A percentile compares a stretch with the other conserved stretches of the same genome.
These are phyloP conservation scores for Daedaleopsis nitida DNA, from an alignment of 768 basidiomycete genomes.

Conservation along the genomic window DNA sequence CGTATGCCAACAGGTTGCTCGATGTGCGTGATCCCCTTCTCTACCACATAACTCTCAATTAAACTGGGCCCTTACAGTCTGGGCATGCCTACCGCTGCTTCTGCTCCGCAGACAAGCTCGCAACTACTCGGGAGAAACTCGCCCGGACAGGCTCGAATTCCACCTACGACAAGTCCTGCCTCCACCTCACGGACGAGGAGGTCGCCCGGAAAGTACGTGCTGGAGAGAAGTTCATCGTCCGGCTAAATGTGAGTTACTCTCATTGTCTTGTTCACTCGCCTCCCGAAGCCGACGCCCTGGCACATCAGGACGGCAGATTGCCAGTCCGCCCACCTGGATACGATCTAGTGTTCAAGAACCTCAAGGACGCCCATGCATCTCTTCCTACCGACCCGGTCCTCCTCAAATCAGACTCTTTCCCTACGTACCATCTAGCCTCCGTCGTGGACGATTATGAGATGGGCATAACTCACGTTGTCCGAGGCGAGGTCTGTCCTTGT, in stretches of 20 bases:
- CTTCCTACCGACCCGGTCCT: slow-evolving; percentile 88
- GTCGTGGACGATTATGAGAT: slow-evolving; percentile 96
- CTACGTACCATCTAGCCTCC: slow-evolving; percentile 95
- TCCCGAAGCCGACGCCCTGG: too few species aligned
- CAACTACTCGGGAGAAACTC: slow-evolving; percentile 66
- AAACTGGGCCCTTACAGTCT: slow-evolving; percentile 45
- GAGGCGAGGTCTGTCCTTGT: slow-evolving; percentile 71
- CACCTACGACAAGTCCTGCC: slow-evolving; percentile 87
- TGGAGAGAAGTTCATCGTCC: slow-evolving; percentile 79
- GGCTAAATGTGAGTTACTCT: slow-evolving; percentile 71
- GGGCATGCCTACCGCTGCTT: slow-evolving; percentile 96
- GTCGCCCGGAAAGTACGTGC: slow-evolving; percentile 69
- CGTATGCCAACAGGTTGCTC: slow-evolving; percentile 72
- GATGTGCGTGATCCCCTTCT: slow-evolving; percentile 50
- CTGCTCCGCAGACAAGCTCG: slow-evolving; percentile 75
- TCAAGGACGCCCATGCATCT: slow-evolving; percentile 76
- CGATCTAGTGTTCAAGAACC: slow-evolving; percentile 77
- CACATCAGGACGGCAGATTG: slow-evolving; percentile 55
- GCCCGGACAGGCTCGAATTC: slow-evolving; percentile 72
- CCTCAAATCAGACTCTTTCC: slow-evolving; percentile 89
- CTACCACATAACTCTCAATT: neutral
- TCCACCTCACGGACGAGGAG: slow-evolving; percentile 87
- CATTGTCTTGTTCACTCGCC: too few species aligned
- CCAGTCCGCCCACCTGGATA: slow-evolving; percentile 50
- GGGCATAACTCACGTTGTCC: slow-evolving; percentile 93